Evolutionary conservation across 2,329 filamentous ascomycete species (phyloP), one percentile per base, ranked within the genome.

Genomic region (Fusarium cyanostomum): DNA sequence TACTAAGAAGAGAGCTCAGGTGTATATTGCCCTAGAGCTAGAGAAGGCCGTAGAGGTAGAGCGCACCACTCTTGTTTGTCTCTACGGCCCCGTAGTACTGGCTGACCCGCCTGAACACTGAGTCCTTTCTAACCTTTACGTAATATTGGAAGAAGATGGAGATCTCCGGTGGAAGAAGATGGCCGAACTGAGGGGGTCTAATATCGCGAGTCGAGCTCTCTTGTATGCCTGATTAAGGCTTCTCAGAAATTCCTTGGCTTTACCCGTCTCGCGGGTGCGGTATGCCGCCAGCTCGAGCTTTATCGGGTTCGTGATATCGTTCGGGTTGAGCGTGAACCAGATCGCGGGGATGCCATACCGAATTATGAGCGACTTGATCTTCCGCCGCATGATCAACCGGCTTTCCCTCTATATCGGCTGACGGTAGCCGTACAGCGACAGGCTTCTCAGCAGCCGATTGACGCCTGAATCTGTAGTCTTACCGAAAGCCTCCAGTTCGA

Each of bases 221-320:
- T 39, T 15, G 28, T 39, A 55, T 26, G 13, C 26, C 43, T 15
- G 15, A 35, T 21, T n/a, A 3, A 59, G 38, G 21, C 41, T 31
- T 21, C 21, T 7, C 24, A 61, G 15, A 26, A 52, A 56, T 11
- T 21, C 46, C 45, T 56, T 34, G 37, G 52, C 57, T 26, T 27
- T 43, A 34, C 37, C 46, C 3, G 46, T 30, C 21, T 52, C 45
- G 24, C 30, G 52, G 8, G 5, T 39, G 10, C 46, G 42, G 24
- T 61, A 42, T 21, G 48, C 41, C 13, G 41, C 48, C 7, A 60
- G 52, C 28, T 35, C 38, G 4, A 56, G n/a, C 44, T 62, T 62
- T 5, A 62, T 41, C 39, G 44, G 41, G 38, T 59, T 62, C 4
- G 45, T 59, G 16, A 59, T 59, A 33, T 62, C 52, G 39, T 59